Evolutionary conservation across 1,284 basidiomycete genomes (phyloP).

Genomic region (Peniophora sp.): DNA sequence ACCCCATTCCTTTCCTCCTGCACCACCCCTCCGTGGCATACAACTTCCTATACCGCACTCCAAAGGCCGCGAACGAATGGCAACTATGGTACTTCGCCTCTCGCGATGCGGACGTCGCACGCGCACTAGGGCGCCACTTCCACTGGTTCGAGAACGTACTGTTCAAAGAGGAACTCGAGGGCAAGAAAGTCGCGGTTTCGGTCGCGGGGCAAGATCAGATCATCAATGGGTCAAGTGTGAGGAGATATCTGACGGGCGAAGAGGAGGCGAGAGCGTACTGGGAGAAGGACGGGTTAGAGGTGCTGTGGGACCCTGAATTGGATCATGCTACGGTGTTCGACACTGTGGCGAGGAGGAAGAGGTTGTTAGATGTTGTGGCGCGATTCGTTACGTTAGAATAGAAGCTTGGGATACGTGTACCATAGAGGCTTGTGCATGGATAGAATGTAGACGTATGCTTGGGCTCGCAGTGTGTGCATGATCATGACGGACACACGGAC

Average conservation of each 20-base stretch:
- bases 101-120: conserved; percentile 53
- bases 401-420: background rate
- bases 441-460: too few relatives aligned
- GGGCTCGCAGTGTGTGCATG: too few relatives aligned
- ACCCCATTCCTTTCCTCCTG: conserved; percentile 58
- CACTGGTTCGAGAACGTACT: conserved; percentile 58
- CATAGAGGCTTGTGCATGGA: too few relatives aligned
- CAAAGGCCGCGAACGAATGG: conserved; percentile 50
- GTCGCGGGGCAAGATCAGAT: conserved; percentile 53
- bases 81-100: conserved; percentile 62
- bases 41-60: conserved; percentile 57
- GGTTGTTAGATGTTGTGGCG: conserved; percentile 32
- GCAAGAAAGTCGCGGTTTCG: conserved; percentile 26
- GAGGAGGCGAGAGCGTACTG: conserved; percentile 24
- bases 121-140: conserved; percentile 49
- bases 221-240: conserved; percentile 40
- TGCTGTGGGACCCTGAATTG: conserved; percentile 39
- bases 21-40: conserved; percentile 52
- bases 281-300: conserved; percentile 32
- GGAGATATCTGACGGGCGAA: conserved; percentile 43
- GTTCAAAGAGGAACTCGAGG: conserved; percentile 48
- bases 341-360: conserved; percentile 23
- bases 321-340: conserved; percentile 57
- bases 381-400: conserved; percentile 20
- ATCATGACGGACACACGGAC: too few relatives aligned